Base-by-base conservation (phyloP, 495 filamentous ascomycete species). In the Talaromyces thailandensis region DNA sequence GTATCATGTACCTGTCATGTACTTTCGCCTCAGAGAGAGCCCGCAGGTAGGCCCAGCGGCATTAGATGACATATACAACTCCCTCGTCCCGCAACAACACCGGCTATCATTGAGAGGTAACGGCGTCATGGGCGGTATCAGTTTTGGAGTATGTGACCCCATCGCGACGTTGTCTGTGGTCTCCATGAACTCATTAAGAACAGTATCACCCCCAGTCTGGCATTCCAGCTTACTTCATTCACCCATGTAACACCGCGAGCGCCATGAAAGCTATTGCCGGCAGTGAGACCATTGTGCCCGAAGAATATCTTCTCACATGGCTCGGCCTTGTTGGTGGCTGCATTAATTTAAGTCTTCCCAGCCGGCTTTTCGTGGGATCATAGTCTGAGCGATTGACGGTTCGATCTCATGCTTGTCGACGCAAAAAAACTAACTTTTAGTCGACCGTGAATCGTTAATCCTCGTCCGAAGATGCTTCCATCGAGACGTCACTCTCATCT, bases 181-280 rank as follows among this genome's bases (percentile, higher is more conserved):
- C 35, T 60, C 52, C 65, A 69, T 71, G 64, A 70, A 68, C 75
- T 84, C 75, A 77, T 74, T 63, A 75, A 78, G 68, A 63, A 64
- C 72, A 92, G 90, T 85, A 93, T 75, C 90, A 94, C 80, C 91
- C 91, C 53, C 73, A 86, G 50, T 88, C 84, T 62, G 87, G 85
- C 61, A 68, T 86, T 55, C 90, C 91, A 53, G 79, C 83, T 56
- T 92, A 89, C 69, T 94, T 92, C 75, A 76, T 94, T 66, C 91
- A 96, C 74, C 91, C 91, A 24, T 96, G 91, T 78, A 83, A 89
- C 69, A 87, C 91, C n/a, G 86, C 86, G 61, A 88, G 91, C 64
- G 88, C 87, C 56, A 88, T 96, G 84, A 69, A 68, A 61, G 68
- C 71, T 50, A 68, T 83, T 60, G 69, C 73, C 62, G 77, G 73